Conservation (phyloP, 768 basidiomycete species). For the Hygrophorus russula region DNA sequence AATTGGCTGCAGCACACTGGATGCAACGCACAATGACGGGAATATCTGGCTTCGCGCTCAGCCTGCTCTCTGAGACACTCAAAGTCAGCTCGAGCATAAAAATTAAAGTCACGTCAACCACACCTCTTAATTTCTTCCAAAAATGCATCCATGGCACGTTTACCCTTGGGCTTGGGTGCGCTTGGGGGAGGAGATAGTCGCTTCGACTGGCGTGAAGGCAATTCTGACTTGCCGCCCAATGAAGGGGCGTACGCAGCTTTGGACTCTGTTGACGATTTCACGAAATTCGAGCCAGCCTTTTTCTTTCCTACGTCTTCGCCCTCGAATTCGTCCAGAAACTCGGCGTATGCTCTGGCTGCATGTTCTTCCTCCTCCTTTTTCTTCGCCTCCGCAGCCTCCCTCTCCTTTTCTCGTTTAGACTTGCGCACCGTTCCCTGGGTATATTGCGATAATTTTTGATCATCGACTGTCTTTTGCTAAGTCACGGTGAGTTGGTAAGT, state of each 20-base stretch:
- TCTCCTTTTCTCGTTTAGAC: constrained; percentile 85
- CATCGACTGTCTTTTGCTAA: constrained; percentile 80
- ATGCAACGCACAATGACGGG: constrained; percentile 43
- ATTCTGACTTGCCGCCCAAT: constrained; percentile 16
- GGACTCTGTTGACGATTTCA: constrained; percentile 49
- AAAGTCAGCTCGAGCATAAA: neutral
- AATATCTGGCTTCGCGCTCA: constrained; percentile 76
- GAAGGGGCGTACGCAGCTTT: constrained; percentile 37
- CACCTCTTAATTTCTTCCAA: constrained; percentile 94
- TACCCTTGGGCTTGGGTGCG: constrained; percentile 75
- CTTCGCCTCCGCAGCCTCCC: constrained; percentile 86
- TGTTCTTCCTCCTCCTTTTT: constrained; percentile 73
- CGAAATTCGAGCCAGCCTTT: constrained; percentile 41
- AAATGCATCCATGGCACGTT: constrained; percentile 92
- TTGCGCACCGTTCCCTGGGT: constrained; percentile 80
- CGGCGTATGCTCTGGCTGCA: constrained; percentile 71
- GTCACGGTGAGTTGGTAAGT: constrained; percentile 49
- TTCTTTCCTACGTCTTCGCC: constrained; percentile 47
- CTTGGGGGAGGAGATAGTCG: constrained; percentile 46
- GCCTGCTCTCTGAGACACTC: constrained; percentile 71
- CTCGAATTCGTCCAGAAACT: constrained; percentile 79
- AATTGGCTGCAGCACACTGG: neutral
- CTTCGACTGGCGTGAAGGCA: constrained; percentile 21
- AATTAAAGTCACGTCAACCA: constrained; percentile 7
- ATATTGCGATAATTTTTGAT: constrained; percentile 79